Evolutionary conservation across 192 early-diverging fungal species (phyloP).

Genomic region (Fimicolochytrium jonesii): DNA sequence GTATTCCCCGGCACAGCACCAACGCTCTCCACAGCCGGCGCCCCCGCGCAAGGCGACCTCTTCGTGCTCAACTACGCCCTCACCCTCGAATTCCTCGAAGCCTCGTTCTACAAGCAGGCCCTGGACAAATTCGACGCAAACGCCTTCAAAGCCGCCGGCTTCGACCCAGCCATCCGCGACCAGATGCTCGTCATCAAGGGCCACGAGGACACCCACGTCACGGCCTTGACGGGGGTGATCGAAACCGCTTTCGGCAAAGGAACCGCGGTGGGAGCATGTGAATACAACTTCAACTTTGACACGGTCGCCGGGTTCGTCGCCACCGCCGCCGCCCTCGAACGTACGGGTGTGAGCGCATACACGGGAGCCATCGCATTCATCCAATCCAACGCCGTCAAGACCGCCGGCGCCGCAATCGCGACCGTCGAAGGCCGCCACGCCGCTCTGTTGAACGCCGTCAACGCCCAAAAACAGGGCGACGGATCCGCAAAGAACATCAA

Average conservation of each 20-base stretch:
- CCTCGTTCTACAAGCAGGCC: constrained; percentile 33
- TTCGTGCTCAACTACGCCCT: constrained; percentile 45
- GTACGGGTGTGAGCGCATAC: constrained; percentile 51
- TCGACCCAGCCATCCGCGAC: constrained; percentile 21
- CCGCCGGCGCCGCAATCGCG: constrained; percentile 47
- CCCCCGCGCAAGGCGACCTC: constrained; percentile 21
- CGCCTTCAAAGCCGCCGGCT: constrained; percentile 28
- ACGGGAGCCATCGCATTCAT: constrained; percentile 41
- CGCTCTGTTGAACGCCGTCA: constrained; percentile 41
- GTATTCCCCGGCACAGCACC: neutral
- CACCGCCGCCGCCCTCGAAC: constrained; percentile 43
- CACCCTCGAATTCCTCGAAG: constrained; percentile 38
- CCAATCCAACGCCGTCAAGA: constrained; percentile 34
- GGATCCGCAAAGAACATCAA: constrained; percentile 10
- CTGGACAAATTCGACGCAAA: constrained; percentile 20
- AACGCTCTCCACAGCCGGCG: neutral
- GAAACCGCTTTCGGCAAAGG: constrained; percentile 29
- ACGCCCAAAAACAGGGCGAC: constrained; percentile 2
- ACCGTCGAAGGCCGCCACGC: constrained; percentile 56
- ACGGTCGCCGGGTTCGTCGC: constrained; percentile 38
- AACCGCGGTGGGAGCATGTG: constrained; percentile 29
- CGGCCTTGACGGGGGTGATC: constrained; percentile 20
- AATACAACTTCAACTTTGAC: constrained; percentile 40
- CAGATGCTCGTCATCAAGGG: constrained; percentile 25
- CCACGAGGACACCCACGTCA: constrained; percentile 40